Conservation (phyloP, 2,329 filamentous ascomycete species). For the Diplodia seriata region DNA sequence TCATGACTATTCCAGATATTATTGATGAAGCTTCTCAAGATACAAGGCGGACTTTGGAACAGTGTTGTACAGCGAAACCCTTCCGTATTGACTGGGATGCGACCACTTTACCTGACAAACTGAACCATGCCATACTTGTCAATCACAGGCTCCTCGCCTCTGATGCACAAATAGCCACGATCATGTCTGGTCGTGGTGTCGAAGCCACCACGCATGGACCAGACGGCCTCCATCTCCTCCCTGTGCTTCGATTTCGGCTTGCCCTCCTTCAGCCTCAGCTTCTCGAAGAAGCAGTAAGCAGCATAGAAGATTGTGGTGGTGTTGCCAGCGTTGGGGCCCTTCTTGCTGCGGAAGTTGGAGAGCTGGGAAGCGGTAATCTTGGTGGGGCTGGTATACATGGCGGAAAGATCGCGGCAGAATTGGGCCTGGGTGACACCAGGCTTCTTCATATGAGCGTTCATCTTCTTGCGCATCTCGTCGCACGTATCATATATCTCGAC, state of each 20-base stretch:
- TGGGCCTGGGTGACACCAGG: conserved; percentile 59
- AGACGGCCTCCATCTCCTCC: conserved; percentile 57
- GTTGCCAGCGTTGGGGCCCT: conserved; percentile 58
- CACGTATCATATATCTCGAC: conserved; percentile 64
- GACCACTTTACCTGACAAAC: not conserved
- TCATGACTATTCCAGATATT: not conserved
- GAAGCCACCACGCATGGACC: conserved; percentile 10
- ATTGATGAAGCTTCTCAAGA: not conserved
- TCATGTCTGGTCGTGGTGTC: conserved; percentile 4
- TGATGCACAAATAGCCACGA: not conserved
- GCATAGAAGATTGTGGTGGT: conserved; percentile 60
- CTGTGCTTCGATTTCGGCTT: conserved; percentile 62
- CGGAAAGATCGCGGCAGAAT: conserved; percentile 59
- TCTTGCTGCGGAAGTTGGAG: conserved; percentile 59
- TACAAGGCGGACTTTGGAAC: not conserved
- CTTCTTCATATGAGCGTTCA: conserved; percentile 58
- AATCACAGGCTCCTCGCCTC: too few species aligned
- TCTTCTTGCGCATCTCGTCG: conserved; percentile 65
- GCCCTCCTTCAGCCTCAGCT: conserved; percentile 58
- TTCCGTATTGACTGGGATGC: too few species aligned
- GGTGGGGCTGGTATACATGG: conserved; percentile 45
- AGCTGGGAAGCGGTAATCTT: conserved; percentile 56
- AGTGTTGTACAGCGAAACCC: not conserved
- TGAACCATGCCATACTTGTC: not conserved
- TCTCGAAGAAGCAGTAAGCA: conserved; percentile 67